Base-by-base conservation (phyloP, 2,329 filamentous ascomycete species). In the Orbilia javanica region DNA sequence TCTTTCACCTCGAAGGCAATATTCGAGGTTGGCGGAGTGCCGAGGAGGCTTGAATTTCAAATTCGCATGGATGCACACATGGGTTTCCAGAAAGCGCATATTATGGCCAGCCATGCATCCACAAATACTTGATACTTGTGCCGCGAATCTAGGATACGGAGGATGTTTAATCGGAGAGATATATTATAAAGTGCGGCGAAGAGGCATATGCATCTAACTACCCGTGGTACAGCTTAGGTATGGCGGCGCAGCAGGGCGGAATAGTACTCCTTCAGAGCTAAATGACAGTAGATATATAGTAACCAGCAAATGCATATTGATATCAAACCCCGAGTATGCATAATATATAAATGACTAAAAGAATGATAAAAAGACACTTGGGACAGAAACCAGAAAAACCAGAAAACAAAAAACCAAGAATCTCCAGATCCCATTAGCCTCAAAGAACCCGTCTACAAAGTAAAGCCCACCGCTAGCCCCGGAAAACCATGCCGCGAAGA, bases 401-500 rank as follows among this genome's bases (percentile, higher is more conserved):
- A 25, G 11, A 60, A 42, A 39, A 15, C 3, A 31, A n/a, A n/a
- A n/a, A n/a, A n/a, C n/a, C n/a, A n/a, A n/a, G 18, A 22, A 39
- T 22, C 55, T 20, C 55, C 20, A 39, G 15, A 60, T 15, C 55
- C 34, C 7, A 36, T 36, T 36, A 36, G 34, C 13, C 34, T 36
- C 34, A 10, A 36, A 39, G 13, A 60, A 39, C 31, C 53, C 55
- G 36, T 57, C 55, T 22, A 60, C 34, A 60, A 60, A 60, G 31
- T 46, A 46, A 22, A 64, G n/a, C 68, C 31, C 62, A 39, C 69
- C 31, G 27, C 69, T 55, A 57, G 36, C 44, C 25, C 50, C 18
- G 36, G 29, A 63, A 44, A 48, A 46, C 15, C 25, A 67, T 53
- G 44, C 42, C 67, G 50, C 42, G 18, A 34, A 62, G 52, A 20